phyloP scores from a whole-genome alignment of 108 stramenopile genomes.

The Skeletonema menzelii region DNA sequence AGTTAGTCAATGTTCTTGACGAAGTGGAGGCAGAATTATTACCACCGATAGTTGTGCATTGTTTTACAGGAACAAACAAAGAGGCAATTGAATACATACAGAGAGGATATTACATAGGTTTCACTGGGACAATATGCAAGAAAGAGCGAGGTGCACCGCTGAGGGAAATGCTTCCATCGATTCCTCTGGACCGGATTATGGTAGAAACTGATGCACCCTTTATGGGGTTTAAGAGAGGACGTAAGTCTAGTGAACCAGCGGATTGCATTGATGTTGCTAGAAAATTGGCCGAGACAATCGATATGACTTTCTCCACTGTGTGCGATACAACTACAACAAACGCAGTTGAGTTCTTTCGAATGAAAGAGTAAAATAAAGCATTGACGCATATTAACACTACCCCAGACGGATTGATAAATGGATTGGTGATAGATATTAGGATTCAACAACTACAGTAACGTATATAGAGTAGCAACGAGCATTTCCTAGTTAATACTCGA shows the following conservation, averaged over 20 bases:
- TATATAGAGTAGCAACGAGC: no score
- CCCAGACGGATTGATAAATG: no score
- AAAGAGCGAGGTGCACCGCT: slow-evolving; percentile 47
- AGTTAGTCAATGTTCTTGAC: slow-evolving; percentile 46
- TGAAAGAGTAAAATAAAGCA: not conserved
- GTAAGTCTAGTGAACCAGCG: slow-evolving; percentile 39
- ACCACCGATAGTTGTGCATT: slow-evolving; percentile 57
- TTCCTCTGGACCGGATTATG: slow-evolving; percentile 51
- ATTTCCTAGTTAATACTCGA: no score
- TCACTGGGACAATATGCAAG: slow-evolving; percentile 62
- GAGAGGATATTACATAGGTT: slow-evolving; percentile 55
- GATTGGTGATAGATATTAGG: no score
- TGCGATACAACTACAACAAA: slow-evolving; percentile 15
- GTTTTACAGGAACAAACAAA: slow-evolving; percentile 50
- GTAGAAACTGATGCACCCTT: slow-evolving; percentile 62
- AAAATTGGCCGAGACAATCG: slow-evolving; percentile 31
- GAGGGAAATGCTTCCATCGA: slow-evolving; percentile 41
- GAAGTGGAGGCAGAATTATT: slow-evolving; percentile 10
- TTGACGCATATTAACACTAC: no score
- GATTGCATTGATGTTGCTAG: slow-evolving; percentile 52
- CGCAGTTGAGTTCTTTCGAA: slow-evolving; percentile 8
- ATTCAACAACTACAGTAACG: no score
- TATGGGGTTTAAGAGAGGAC: slow-evolving; percentile 50
- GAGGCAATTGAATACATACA: slow-evolving; percentile 50
- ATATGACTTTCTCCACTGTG: slow-evolving; percentile 35